Evolutionary conservation across 768 basidiomycete species (phyloP).

Genomic region (Termitomyces sp.): DNA sequence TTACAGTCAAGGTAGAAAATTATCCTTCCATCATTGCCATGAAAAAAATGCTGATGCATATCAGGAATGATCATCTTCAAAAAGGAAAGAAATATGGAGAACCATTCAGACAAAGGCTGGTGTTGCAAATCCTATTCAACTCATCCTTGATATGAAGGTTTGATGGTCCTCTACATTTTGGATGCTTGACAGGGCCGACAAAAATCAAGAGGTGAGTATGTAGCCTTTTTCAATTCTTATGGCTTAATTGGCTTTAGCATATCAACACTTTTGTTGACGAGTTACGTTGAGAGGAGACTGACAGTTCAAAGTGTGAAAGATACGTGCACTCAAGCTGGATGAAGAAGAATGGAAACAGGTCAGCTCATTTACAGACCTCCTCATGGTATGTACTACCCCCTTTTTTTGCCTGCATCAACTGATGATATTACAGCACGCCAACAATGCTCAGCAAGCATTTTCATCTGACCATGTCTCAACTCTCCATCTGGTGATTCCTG

Average conservation of each 20-base stretch:
- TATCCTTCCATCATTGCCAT: constrained; percentile 12
- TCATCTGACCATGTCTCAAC: background rate
- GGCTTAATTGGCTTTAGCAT: background rate
- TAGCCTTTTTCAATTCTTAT: background rate
- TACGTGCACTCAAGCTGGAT: background rate
- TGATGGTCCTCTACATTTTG: constrained; percentile 32
- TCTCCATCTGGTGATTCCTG: constrained; percentile 10
- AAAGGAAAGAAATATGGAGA: constrained; percentile 19
- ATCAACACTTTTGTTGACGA: background rate
- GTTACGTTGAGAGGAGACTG: background rate
- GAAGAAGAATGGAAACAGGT: background rate
- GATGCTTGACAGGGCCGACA: constrained; percentile 24
- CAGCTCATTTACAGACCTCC: background rate
- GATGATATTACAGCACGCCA: background rate
- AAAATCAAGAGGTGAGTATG: background rate
- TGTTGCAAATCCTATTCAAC: constrained; percentile 10
- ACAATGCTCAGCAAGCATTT: background rate
- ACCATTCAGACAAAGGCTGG: constrained; percentile 15
- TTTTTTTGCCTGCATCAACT: background rate
- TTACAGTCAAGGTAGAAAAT: background rate
- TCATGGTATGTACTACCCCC: background rate
- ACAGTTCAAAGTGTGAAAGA: background rate
- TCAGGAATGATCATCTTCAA: constrained; percentile 25
- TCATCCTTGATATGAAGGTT: constrained; percentile 30
- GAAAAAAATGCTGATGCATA: background rate